phyloP scores from a whole-genome alignment of 2,329 filamentous ascomycete genomes.

The Fusarium chlamydosporum region DNA sequence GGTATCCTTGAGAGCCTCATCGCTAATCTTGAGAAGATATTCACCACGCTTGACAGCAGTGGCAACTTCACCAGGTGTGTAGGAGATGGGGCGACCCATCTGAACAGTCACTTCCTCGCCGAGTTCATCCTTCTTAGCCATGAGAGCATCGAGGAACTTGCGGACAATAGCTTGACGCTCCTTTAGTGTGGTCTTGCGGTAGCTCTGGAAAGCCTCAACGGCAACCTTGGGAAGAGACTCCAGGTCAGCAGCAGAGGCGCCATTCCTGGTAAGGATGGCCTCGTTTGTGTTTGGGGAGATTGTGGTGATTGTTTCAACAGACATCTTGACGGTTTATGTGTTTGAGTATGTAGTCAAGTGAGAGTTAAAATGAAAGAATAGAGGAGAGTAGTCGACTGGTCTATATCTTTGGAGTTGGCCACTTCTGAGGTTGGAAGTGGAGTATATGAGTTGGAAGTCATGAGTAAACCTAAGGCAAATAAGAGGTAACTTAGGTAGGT shows the following conservation, averaged over 20 bases:
- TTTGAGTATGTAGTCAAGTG: neutral
- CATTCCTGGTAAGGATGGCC: constrained; percentile 83
- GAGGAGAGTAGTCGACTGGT: constrained; percentile 15
- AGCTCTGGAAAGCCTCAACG: constrained; percentile 81
- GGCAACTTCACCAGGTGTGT: constrained; percentile 83
- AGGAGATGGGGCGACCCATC: constrained; percentile 94
- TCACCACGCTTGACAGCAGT: constrained; percentile 89
- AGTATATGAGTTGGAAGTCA: constrained; percentile 41
- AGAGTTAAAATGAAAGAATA: constrained; percentile 8
- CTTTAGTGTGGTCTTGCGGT: constrained; percentile 79
- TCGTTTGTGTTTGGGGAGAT: constrained; percentile 93
- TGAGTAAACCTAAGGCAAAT: constrained; percentile 14
- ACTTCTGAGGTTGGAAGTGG: constrained; percentile 43
- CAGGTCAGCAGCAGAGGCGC: constrained; percentile 78
- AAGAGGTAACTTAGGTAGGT: no score
- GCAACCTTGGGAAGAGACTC: constrained; percentile 79
- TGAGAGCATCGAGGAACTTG: constrained; percentile 80
- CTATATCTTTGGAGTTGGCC: constrained; percentile 37
- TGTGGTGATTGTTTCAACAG: constrained; percentile 76
- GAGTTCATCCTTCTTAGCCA: constrained; percentile 81
- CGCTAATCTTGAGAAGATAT: constrained; percentile 87
- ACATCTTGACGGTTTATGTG: constrained; percentile 61
- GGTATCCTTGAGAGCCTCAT: constrained; percentile 82
- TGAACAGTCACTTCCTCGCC: constrained; percentile 90
- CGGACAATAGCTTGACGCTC: constrained; percentile 85